Evolutionary conservation across 352 stramenopile species (phyloP), one percentile per base, ranked within the genome.

Genomic region (Globisporangium sylvaticum): DNA sequence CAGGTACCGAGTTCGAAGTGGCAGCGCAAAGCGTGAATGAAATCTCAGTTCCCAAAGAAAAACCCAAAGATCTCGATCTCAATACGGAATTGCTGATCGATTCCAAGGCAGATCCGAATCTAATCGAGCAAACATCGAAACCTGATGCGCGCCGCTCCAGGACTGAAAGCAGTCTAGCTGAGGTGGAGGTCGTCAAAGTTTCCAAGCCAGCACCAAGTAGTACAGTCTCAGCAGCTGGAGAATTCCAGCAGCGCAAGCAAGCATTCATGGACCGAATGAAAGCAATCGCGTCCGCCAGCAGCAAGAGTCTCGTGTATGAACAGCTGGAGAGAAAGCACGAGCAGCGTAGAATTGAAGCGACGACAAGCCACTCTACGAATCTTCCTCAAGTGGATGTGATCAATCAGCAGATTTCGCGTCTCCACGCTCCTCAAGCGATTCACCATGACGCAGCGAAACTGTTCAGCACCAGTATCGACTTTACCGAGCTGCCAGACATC

Each of bases 211-310:
- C 64, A 39, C 37, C 75, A 46, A 9, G 10, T 9, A 31, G 3
- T 5, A 29, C n/a, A 15, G 32, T 57, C 7, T 63, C 65, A 24
- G 71, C 81, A 24, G 34, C 70, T 27, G 76, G 68, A 10, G 87
- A 95, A 59, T 95, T 93, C 58, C 75, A 90, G 52, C 75, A 80
- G 29, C 74, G 87, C 20, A 93, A 92, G 48, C 74, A 90, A 65
- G 65, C 81, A 29, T 95, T 95, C 55, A 65, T 77, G 50, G 77
- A 95, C 31, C 78, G 87, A 65, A 93, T 93, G 71, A 92, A 93
- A 58, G 71, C 78, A 15, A 88, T 92, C 34, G 83, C 80, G 2
- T 80, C 78, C 1, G 63, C 75, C 4, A 93, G 83, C 56, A 85
- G 73, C 52, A 86, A 89, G 48, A 92, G 83, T 58, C 53, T 90